Evolutionary conservation across 2,329 filamentous ascomycete genomes (phyloP).

Genomic region (Claviceps lovelessii): DNA sequence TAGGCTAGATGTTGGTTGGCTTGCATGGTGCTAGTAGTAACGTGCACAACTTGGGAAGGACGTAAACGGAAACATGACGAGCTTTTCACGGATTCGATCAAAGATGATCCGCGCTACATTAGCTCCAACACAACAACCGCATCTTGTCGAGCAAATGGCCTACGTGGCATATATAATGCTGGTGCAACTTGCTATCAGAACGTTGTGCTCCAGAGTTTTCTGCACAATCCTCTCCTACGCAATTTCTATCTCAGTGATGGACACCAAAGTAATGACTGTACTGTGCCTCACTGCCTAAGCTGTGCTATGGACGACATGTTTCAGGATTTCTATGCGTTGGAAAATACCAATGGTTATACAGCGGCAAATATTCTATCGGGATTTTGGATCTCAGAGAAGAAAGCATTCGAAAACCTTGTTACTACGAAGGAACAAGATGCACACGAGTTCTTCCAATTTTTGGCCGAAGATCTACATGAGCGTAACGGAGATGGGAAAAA

Average conservation of each 20-base stretch:
- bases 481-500: constrained; percentile 59
- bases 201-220: constrained; percentile 81
- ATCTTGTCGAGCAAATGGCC: constrained; percentile 72
- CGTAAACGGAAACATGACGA: constrained; percentile 69
- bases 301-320: constrained; percentile 63
- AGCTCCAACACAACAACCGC: constrained; percentile 63
- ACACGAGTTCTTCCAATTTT: constrained; percentile 92
- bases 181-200: constrained; percentile 99
- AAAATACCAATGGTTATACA: constrained; percentile 78
- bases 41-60: constrained; percentile 19
- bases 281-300: constrained; percentile 46
- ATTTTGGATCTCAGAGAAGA: constrained; percentile 75
- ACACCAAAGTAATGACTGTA: constrained; percentile 65
- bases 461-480: constrained; percentile 81
- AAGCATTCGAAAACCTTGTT: constrained; percentile 58
- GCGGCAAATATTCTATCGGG: constrained; percentile 78
- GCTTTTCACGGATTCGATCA: constrained; percentile 46
- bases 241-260: constrained; percentile 89
- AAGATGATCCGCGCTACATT: constrained; percentile 65
- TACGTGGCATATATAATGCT: constrained; percentile 90
- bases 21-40: background rate
- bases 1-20: background rate
- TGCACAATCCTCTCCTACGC: constrained; percentile 83
- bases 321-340: constrained; percentile 54
- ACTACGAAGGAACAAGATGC: constrained; percentile 94